Base-by-base conservation (phyloP, 2,329 filamentous ascomycete genomes). In the Ceratocystis smalleyi region DNA sequence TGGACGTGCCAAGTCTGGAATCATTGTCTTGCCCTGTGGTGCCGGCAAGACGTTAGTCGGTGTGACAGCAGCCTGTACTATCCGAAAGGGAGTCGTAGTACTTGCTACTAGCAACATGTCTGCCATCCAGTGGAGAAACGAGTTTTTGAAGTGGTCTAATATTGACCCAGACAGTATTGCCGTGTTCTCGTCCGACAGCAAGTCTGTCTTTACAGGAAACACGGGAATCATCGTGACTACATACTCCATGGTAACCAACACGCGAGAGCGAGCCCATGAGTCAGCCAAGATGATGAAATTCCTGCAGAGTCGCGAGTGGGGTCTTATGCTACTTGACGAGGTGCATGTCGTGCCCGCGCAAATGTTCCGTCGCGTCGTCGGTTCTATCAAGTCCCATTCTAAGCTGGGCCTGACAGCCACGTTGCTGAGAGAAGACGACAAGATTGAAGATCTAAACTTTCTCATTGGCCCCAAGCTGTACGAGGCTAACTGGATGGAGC, bases 401-500 rank as follows among this genome's bases (percentile, higher is more conserved):
- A 99, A 99, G 74, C 82, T 99, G 6, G 94, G 94, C 5, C 78
- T 99, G 47, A 99, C 94, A 0, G 94, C 94, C 0, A 99, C 94
- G 0, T 78, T 99, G 10, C 83, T 99, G 17, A 84, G 94, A 77
- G 94, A 99, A 75, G 94, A 99, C 71, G 92, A 99, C 78, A 97
- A 97, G 77, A 99, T 99, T 72, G 89, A 89, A 30, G 91, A 97
- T 78, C 76, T 99, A 57, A 99, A 99, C 74, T 99, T 97, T 72
- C 77, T 99, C 66, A 97, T 99, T 70, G 94, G 94, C 0, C 94
- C 94, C 0, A 99, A 99, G 74, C 79, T 99, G 0, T 99, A 96
- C 72, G 94, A 99, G 75, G 94, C 94, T 32, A 99, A 99, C 73
- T 99, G 94, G 94, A 96, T 97, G 85, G 94, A 99, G 74, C 82